These are phyloP conservation scores for Crataegus laevigata DNA, from an alignment of 306 rosid genomes.

Conservation along the genomic window DNA sequence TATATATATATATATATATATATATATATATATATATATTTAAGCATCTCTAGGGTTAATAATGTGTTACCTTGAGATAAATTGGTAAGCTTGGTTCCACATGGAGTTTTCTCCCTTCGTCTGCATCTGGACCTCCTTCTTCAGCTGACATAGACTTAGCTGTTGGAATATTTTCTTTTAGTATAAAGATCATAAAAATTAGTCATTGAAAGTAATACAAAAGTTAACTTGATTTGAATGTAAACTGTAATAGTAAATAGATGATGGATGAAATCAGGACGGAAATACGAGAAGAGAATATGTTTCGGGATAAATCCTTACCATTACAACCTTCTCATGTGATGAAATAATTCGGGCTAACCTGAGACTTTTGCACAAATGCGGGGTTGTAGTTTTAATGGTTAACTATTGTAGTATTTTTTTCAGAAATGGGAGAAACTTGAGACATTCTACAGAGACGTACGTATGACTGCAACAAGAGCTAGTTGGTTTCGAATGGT, in stretches of 20 bases:
- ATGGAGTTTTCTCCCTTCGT: not conserved
- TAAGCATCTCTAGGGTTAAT: not conserved
- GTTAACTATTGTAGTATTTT: too few species aligned
- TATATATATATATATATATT: too few species aligned
- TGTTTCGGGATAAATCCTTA: too few species aligned
- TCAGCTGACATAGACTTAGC: not conserved
- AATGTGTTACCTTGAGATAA: not conserved
- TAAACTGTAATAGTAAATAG: not conserved
- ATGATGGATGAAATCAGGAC: too few species aligned
- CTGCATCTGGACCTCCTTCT: not conserved
- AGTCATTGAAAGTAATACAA: not conserved
- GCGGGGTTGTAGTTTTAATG: not conserved
- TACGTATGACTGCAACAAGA: not conserved
- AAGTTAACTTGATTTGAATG: not conserved
- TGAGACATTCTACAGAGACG: not conserved
- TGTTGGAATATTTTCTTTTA: not conserved
- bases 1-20: too few species aligned
- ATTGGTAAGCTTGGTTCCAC: slow-evolving; percentile 1
- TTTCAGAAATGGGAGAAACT: not conserved
- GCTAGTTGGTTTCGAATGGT: not conserved
- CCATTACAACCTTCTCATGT: too few species aligned
- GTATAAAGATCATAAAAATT: not conserved
- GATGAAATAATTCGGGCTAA: too few species aligned
- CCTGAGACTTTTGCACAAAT: not conserved
- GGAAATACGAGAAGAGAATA: too few species aligned